phyloP scores from a whole-genome alignment of 768 basidiomycete genomes.

The Glaciozyma antarctica region DNA sequence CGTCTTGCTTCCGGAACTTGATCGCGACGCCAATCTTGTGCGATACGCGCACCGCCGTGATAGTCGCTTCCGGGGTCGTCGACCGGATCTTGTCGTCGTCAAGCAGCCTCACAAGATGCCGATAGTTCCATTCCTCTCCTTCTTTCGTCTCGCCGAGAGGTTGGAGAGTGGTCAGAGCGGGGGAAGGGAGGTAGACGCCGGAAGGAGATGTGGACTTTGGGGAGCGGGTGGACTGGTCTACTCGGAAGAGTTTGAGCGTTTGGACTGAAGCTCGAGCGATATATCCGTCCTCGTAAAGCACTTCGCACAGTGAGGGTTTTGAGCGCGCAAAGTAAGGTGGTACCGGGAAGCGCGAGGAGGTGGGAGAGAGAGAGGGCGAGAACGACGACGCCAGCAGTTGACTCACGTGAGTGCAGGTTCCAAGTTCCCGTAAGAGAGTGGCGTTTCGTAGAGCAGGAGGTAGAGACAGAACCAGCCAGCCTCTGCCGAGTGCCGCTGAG shows the following conservation, averaged over 20 bases:
- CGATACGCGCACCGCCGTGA: slow-evolving; percentile 10
- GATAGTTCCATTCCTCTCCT: slow-evolving; percentile 18
- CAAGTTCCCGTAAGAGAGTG: too few species aligned
- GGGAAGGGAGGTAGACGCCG: background rate
- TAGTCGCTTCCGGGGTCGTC: slow-evolving; percentile 10
- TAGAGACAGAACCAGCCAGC: too few species aligned
- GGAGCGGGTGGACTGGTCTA: background rate
- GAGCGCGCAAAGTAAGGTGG: too few species aligned
- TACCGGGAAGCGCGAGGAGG: slow-evolving; percentile 13
- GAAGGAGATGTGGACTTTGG: background rate
- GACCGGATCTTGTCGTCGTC: slow-evolving; percentile 20
- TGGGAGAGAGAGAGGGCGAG: slow-evolving; percentile 14
- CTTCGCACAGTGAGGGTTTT: too few species aligned
- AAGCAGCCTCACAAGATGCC: slow-evolving; percentile 13
- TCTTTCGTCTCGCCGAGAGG: background rate
- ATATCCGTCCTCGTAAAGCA: background rate
- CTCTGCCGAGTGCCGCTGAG: too few species aligned
- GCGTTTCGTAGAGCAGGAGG: too few species aligned
- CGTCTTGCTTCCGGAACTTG: background rate
- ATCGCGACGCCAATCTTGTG: slow-evolving; percentile 17
- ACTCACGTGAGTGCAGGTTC: too few species aligned
- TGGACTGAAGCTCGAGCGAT: background rate
- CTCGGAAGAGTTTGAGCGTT: background rate
- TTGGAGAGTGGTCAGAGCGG: background rate
- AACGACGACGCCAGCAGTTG: too few species aligned